Conservation (phyloP, 805 yeast genomes). For the Saccharomyces eubayanus region DNA sequence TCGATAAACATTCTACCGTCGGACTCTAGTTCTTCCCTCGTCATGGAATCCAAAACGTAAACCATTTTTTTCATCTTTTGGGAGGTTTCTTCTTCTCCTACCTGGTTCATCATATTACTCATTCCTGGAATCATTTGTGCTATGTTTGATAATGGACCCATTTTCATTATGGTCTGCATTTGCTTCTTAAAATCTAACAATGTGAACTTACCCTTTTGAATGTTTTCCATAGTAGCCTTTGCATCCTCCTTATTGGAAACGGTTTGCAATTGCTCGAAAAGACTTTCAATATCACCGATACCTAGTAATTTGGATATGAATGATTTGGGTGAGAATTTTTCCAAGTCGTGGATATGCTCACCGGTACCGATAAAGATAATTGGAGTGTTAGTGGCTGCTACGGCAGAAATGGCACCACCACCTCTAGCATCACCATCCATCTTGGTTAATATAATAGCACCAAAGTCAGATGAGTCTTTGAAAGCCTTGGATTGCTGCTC, state of each 20-base stretch:
- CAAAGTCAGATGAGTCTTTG: slow-evolving; percentile 86
- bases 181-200: slow-evolving; percentile 86
- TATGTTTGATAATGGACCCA: slow-evolving; percentile 93
- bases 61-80: slow-evolving; percentile 78
- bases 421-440: slow-evolving; percentile 99
- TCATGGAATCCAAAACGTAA: slow-evolving; percentile 92
- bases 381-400: slow-evolving; percentile 93
- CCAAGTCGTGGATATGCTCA: slow-evolving; percentile 90
- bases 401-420: slow-evolving; percentile 98
- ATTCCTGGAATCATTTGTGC: slow-evolving; percentile 95
- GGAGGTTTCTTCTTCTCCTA: slow-evolving; percentile 90
- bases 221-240: slow-evolving; percentile 81
- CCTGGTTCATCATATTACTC: slow-evolving; percentile 74
- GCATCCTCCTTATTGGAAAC: slow-evolving; percentile 73
- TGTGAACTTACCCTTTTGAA: slow-evolving; percentile 92
- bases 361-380: slow-evolving; percentile 96
- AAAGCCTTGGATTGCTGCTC: slow-evolving; percentile 91
- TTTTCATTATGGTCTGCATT: slow-evolving; percentile 88
- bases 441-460: slow-evolving; percentile 89
- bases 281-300: slow-evolving; percentile 89
- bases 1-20: slow-evolving; percentile 76
- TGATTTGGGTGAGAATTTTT: slow-evolving; percentile 79
- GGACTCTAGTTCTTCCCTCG: slow-evolving; percentile 77
- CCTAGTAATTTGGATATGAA: slow-evolving; percentile 90
- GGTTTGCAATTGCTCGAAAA: slow-evolving; percentile 82